phyloP scores from a whole-genome alignment of 306 rosid species.

The Vicia sativa region DNA sequence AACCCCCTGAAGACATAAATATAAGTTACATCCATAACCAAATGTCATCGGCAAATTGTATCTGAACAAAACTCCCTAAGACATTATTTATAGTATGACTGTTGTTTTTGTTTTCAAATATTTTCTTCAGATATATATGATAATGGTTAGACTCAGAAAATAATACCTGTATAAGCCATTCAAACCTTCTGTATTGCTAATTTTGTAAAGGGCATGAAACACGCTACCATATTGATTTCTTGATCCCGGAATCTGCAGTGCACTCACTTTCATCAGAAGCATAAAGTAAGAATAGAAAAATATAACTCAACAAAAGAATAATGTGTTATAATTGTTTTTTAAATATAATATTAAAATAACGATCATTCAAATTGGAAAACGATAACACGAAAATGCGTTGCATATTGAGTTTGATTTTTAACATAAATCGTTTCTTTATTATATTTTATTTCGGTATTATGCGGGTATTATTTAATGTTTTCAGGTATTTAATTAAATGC shows the following conservation, averaged over 20 bases:
- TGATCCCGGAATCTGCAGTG: slow-evolving; percentile 83
- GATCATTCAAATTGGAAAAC: slow-evolving; percentile 18
- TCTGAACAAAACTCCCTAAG: slow-evolving; percentile 1
- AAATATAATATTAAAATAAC: slow-evolving; percentile 15
- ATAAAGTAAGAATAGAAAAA: slow-evolving; percentile 6
- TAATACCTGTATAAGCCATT: slow-evolving; percentile 83
- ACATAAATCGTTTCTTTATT: no score
- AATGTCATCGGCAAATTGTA: slow-evolving; percentile 22
- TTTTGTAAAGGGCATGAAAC: slow-evolving; percentile 67
- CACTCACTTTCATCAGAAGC: slow-evolving; percentile 42
- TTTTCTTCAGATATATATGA: slow-evolving; percentile 35
- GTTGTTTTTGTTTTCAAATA: slow-evolving; percentile 9
- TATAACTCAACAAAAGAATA: background rate
- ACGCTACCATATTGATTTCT: slow-evolving; percentile 66
- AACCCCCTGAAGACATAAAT: slow-evolving; percentile 67
- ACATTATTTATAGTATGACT: slow-evolving; percentile 19
- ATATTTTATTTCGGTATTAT: no score
- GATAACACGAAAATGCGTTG: no score
- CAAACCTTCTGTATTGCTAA: slow-evolving; percentile 80
- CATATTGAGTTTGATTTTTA: no score
- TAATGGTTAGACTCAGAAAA: slow-evolving; percentile 33
- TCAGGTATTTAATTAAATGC: no score
- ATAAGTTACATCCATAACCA: slow-evolving; percentile 30
- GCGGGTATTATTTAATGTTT: no score
- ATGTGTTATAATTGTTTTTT: background rate